Evolutionary conservation across 2,329 filamentous ascomycete species (phyloP).

Genomic region (Talaromyces sp.): DNA sequence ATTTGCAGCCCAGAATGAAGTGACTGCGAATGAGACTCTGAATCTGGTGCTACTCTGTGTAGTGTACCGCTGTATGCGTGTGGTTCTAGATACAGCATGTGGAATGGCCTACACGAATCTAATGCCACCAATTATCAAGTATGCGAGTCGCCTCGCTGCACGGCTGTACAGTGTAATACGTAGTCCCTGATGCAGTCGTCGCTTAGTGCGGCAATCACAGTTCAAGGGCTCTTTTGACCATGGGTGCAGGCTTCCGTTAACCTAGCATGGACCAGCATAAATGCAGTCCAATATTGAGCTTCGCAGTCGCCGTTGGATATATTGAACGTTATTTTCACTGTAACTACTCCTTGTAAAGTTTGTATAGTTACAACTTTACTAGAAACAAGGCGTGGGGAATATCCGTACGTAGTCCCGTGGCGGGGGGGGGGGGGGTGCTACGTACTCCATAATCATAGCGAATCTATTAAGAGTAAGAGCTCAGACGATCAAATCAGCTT

Average conservation of each 20-base stretch:
- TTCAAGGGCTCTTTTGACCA: not conserved
- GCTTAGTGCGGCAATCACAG: constrained; percentile 8
- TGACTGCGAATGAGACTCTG: not conserved
- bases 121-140: not conserved
- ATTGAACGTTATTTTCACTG: not conserved
- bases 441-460: not conserved
- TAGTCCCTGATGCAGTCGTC: not conserved
- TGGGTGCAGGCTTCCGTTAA: not conserved
- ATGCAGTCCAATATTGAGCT: not conserved
- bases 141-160: not conserved
- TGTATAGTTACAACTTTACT: constrained; percentile 6
- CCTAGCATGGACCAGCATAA: not conserved
- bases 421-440: not conserved
- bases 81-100: not conserved
- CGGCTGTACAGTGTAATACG: not conserved
- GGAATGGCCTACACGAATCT: not conserved
- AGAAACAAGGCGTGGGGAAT: not conserved
- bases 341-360: not conserved
- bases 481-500: constrained; percentile 3
- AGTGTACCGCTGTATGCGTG: not conserved
- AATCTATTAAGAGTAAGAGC: constrained; percentile 8
- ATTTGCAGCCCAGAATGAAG: not conserved
- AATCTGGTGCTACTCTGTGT: not conserved
- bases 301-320: not conserved
- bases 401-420: not conserved